These are phyloP conservation scores for Scheffersomyces cryptocercus DNA, from an alignment of 1,139 yeast genomes.

Conservation along the genomic window DNA sequence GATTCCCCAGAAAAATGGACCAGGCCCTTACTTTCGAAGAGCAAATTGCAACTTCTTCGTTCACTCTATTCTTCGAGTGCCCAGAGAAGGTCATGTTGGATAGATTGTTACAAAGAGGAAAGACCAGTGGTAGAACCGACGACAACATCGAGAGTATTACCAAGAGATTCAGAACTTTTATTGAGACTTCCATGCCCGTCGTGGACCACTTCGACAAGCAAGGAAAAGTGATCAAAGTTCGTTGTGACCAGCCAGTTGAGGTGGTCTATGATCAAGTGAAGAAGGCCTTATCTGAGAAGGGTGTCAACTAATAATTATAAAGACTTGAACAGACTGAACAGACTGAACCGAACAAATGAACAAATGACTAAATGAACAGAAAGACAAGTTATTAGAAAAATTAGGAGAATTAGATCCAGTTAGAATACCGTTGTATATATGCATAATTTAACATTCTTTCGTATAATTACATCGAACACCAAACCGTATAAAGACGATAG, in stretches of 20 bases:
- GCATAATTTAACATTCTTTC: too few species aligned
- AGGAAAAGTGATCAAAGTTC: constrained; percentile 73
- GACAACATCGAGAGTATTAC: constrained; percentile 89
- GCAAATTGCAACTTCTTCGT: constrained; percentile 69
- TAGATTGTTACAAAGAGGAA: constrained; percentile 86
- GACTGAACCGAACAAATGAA: background rate
- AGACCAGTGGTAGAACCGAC: constrained; percentile 91
- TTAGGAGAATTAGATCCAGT: background rate
- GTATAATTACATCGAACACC: too few species aligned
- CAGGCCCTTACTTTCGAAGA: constrained; percentile 92
- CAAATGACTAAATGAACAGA: background rate
- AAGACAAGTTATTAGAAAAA: background rate
- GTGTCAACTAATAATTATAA: background rate
- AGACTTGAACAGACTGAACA: too few species aligned
- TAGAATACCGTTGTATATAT: background rate
- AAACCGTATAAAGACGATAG: too few species aligned
- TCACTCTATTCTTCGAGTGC: constrained; percentile 90
- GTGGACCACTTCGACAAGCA: constrained; percentile 79
- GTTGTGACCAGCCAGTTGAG: constrained; percentile 80
- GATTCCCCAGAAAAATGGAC: constrained; percentile 98
- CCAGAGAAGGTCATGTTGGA: constrained; percentile 87
- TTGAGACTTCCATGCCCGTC: constrained; percentile 94
- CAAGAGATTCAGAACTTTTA: constrained; percentile 83
- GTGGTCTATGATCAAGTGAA: constrained; percentile 73
- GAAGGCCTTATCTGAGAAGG: constrained; percentile 45